Evolutionary conservation across 306 rosid species (phyloP).

Genomic region (Medicago lupulina): DNA sequence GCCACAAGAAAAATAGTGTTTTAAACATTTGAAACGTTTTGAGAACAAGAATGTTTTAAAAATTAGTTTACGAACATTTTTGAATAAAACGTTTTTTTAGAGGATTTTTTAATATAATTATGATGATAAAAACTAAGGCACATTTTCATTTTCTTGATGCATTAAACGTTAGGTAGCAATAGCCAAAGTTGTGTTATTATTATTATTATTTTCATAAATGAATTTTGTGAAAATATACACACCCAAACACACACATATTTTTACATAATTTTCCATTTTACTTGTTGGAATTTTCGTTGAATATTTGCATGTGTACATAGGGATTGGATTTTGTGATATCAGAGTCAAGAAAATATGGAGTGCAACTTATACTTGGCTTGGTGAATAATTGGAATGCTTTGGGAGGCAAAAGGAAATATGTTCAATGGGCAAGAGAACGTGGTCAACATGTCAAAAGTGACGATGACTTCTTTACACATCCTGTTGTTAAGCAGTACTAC

Average conservation of each 20-base stretch:
- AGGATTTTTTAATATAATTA: too few species aligned
- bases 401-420: slow-evolving; percentile 35
- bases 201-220: too few species aligned
- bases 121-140: too few species aligned
- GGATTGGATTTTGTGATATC: slow-evolving; percentile 41
- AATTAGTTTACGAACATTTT: too few species aligned
- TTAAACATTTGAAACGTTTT: too few species aligned
- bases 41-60: too few species aligned
- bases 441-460: background rate
- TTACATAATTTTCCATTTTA: background rate
- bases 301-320: background rate
- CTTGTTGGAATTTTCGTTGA: background rate
- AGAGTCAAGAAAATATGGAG: slow-evolving; percentile 29
- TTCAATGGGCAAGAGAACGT: slow-evolving; percentile 31
- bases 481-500: slow-evolving; percentile 29
- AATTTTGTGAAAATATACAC: too few species aligned
- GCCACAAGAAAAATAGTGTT: too few species aligned
- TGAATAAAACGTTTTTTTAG: too few species aligned
- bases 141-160: background rate
- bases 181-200: background rate
- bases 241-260: too few species aligned
- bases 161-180: too few species aligned
- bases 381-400: slow-evolving; percentile 33
- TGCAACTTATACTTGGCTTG: slow-evolving; percentile 19
- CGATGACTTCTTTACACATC: slow-evolving; percentile 19